Conservation (phyloP, 495 filamentous ascomycete genomes). For the Delitschia confertaspora region DNA sequence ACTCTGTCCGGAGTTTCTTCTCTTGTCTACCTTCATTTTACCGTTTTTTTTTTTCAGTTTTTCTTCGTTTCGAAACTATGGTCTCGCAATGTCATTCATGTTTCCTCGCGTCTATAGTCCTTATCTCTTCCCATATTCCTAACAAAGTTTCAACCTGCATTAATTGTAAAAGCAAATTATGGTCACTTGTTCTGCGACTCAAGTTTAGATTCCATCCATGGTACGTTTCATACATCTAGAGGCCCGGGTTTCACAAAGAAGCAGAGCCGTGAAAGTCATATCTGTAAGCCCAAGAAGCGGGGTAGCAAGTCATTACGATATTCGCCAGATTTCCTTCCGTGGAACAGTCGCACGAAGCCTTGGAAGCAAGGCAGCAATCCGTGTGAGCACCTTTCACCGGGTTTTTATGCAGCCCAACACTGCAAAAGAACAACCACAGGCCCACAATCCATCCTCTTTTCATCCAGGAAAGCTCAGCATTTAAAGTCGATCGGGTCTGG, state of each 20-base stretch:
- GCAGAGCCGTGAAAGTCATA: not conserved
- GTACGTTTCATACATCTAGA: not conserved
- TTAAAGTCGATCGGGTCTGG: slow-evolving; percentile 6
- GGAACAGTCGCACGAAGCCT: slow-evolving; percentile 6
- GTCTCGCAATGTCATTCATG: no score
- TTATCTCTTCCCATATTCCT: no score
- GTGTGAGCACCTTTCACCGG: not conserved
- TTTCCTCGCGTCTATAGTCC: no score
- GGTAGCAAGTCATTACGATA: not conserved
- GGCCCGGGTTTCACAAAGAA: not conserved
- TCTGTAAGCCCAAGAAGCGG: not conserved
- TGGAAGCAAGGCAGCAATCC: slow-evolving; percentile 14
- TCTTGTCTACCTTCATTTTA: slow-evolving; percentile 2
- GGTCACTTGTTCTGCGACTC: not conserved
- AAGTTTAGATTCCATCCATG: not conserved
- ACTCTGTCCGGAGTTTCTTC: no score
- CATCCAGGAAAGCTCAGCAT: not conserved
- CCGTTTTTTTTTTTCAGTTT: not conserved
- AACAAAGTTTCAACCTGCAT: not conserved
- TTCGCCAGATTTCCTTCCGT: slow-evolving; percentile 10
- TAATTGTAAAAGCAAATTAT: not conserved
- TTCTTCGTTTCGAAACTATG: not conserved
- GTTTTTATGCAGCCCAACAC: not conserved
- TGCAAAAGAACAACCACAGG: not conserved
- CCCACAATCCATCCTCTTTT: not conserved